phyloP scores from a whole-genome alignment of 495 filamentous ascomycete genomes.

The Paragyromitra xinjiangensis region DNA sequence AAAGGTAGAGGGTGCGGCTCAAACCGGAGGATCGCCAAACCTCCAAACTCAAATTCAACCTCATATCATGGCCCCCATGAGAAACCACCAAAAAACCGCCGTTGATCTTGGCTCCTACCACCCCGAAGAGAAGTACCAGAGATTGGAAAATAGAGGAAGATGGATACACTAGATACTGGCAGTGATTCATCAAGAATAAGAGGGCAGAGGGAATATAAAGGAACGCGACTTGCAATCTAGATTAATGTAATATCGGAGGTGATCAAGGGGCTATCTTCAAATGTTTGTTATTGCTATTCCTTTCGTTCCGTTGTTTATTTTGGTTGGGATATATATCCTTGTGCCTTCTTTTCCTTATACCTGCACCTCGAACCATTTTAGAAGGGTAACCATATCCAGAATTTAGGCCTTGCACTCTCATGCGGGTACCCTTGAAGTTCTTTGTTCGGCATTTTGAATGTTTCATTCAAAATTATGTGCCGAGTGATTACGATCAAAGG shows the following conservation, averaged over 20 bases:
- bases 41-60: slow-evolving; percentile 46
- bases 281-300: slow-evolving; percentile 1
- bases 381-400: background rate
- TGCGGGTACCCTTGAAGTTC: background rate
- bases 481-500: background rate
- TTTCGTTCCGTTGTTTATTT: slow-evolving; percentile 17
- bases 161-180: slow-evolving; percentile 10
- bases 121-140: slow-evolving; percentile 30
- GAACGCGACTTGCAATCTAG: background rate
- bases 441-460: background rate
- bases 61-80: background rate
- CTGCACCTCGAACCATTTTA: background rate
- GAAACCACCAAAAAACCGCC: slow-evolving; percentile 38
- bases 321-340: slow-evolving; percentile 17
- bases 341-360: background rate
- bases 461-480: background rate
- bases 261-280: background rate
- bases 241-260: background rate
- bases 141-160: slow-evolving; percentile 78
- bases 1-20: slow-evolving; percentile 23
- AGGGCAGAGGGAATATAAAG: slow-evolving; percentile 43
- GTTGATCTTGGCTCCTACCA: background rate
- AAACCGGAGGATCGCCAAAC: slow-evolving; percentile 30
- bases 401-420: background rate
- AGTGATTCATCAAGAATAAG: slow-evolving; percentile 29